Evolutionary conservation across 257 asterid genomes (phyloP).

Genomic region (Ligustrum vulgare): DNA sequence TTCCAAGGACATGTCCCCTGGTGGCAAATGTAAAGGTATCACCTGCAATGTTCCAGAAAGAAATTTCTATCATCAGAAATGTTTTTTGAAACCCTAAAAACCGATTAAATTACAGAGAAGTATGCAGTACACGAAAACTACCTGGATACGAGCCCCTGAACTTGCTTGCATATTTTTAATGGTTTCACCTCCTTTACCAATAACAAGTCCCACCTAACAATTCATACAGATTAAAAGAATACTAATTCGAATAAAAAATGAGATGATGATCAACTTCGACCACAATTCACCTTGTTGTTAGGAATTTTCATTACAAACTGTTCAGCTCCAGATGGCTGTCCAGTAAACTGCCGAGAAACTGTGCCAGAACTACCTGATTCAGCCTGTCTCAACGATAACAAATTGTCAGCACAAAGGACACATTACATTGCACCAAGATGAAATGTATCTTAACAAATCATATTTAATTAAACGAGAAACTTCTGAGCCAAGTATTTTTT

Average conservation of each 20-base stretch:
- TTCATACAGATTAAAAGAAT: background rate
- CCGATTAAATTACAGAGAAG: background rate
- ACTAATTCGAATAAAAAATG: background rate
- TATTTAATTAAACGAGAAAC: background rate
- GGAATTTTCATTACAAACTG: constrained; percentile 66
- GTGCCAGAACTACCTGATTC: constrained; percentile 79
- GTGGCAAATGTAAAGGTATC: constrained; percentile 92
- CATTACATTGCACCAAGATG: background rate
- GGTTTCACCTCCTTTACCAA: constrained; percentile 98
- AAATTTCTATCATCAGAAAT: background rate
- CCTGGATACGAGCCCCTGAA: constrained; percentile 95
- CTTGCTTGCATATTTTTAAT: constrained; percentile 84
- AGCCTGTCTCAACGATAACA: constrained; percentile 52
- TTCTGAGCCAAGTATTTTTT: background rate
- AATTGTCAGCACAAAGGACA: constrained; percentile 16
- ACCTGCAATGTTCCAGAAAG: constrained; percentile 51
- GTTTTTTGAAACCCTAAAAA: background rate
- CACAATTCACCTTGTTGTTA: constrained; percentile 69
- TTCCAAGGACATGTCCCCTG: constrained; percentile 83
- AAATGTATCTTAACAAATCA: constrained; percentile 5
- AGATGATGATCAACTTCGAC: background rate
- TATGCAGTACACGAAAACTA: constrained; percentile 11
- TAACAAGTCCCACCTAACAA: constrained; percentile 91
- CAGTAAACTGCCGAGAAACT: constrained; percentile 56
- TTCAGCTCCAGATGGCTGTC: constrained; percentile 67